Percentiles rank a stretch among this genome's conserved stretches.
Conservation (phyloP, 176 grass and related monocot genomes). For the Ensete glaucum region DNA sequence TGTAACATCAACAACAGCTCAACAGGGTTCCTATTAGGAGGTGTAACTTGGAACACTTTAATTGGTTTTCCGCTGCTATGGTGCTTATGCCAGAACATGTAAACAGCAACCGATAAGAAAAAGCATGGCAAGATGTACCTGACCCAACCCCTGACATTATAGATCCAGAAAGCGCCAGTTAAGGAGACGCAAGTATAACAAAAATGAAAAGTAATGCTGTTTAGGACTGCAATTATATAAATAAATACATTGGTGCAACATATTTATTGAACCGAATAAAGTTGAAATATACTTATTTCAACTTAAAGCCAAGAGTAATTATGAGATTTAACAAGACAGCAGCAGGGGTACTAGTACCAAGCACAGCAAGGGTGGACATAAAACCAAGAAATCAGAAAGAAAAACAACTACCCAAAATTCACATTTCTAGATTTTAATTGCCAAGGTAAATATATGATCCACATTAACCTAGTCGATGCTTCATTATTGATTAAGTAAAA, state of each 20-base stretch:
- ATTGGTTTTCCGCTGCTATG: slow-evolving; percentile 28
- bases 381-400: not conserved
- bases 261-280: not conserved
- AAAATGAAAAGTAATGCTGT: not conserved
- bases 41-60: slow-evolving; percentile 51
- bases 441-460: not conserved
- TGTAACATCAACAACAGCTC: slow-evolving; percentile 68
- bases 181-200: not conserved
- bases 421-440: not conserved
- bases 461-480: not conserved
- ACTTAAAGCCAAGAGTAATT: not conserved
- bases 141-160: slow-evolving; percentile 44
- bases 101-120: slow-evolving; percentile 40
- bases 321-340: not conserved
- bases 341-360: too few species aligned
- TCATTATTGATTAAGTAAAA: not conserved
- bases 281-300: not conserved
- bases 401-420: not conserved
- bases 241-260: not conserved
- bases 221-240: not conserved
- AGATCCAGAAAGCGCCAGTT: not conserved
- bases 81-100: slow-evolving; percentile 71
- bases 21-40: slow-evolving; percentile 47
- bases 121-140: slow-evolving; percentile 56
- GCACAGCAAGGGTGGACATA: not conserved